Percentiles rank a stretch among this genome's conserved stretches.
phyloP scores from a whole-genome alignment of 2,329 filamentous ascomycete genomes.

The Alternaria infectoria region DNA sequence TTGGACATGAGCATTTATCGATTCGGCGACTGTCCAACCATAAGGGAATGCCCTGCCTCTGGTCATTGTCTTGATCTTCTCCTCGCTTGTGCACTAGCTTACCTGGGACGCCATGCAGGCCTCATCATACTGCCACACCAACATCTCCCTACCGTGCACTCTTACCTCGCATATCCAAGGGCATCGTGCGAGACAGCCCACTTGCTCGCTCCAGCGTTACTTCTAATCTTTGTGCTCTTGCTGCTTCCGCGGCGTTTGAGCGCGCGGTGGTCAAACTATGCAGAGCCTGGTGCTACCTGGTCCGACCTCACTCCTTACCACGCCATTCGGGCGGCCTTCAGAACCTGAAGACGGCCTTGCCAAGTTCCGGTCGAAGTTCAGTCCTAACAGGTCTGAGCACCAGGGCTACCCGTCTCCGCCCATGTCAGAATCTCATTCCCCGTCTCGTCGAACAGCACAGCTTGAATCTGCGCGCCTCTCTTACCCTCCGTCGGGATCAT shows the following conservation, averaged over 20 bases:
- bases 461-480: conserved; percentile 40
- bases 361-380: conserved; percentile 43
- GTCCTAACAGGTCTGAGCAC: conserved; percentile 44
- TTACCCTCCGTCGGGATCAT: conserved; percentile 31
- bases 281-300: conserved; percentile 50
- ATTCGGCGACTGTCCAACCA: conserved; percentile 14
- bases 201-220: conserved; percentile 27
- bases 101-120: conserved; percentile 43
- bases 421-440: conserved; percentile 59
- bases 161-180: conserved; percentile 23
- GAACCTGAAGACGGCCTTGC: conserved; percentile 44
- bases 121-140: conserved; percentile 28
- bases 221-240: conserved; percentile 39
- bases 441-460: conserved; percentile 46
- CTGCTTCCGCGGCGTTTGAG: conserved; percentile 45
- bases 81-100: conserved; percentile 37
- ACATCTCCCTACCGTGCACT: conserved; percentile 25
- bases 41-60: conserved; percentile 7
- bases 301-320: conserved; percentile 43
- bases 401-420: conserved; percentile 57
- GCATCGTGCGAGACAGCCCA: conserved; percentile 21
- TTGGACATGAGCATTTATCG: conserved; percentile 23
- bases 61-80: conserved; percentile 22
- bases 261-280: conserved; percentile 49
- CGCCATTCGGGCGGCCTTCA: conserved; percentile 47